Evolutionary conservation across 108 stramenopile genomes (phyloP), one percentile per base, ranked within the genome.

Genomic region (Skeletonema marinoi): DNA sequence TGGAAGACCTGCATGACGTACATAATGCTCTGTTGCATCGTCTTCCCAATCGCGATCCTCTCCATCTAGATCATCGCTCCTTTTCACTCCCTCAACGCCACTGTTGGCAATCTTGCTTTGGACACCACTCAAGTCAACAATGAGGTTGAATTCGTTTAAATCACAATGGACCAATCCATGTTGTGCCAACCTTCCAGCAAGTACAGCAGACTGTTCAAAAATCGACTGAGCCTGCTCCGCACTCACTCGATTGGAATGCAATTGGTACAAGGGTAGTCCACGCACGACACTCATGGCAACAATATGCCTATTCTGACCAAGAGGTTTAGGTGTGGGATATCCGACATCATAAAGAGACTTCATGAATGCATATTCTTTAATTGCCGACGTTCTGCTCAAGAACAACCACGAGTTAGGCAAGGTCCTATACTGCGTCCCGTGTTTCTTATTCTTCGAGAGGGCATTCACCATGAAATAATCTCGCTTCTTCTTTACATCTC

Each of bases 161-260:
- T 99, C 99, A 71, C 99, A 98, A 83, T 99, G 99, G 2, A 99
- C 95, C 56, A 99, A 86, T 17, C 99, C 99, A 74, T 96, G 96
- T 36, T 70, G 41, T 11, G 97, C 98, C 58, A 99, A 78, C 31
- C 91, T 73, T 38, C 80, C 73, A 59, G 92, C 89, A 84, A 93
- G 70, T 62, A 81, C 71, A 59, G 84, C 88, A 44, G 91, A 91
- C 74, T 93, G 89, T 41, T 82, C 65, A 82, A 95, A 98, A 56
- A 99, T 97, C 32, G 81, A 81, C 39, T 90, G 93, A 2, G 98
- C 97, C 78, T 99, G 92, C 39, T 83, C 95, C 44, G 97, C 77
- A 30, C 88, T 86, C 4, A 97, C 88, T 32, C 88, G 77, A 71
- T 91, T 85, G 31, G 88, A 65, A 62, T 88, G 85, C 17, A 98